Base-by-base conservation (phyloP, 202 grass and related monocot species). In the Schoenoplectus tabernaemontani region DNA sequence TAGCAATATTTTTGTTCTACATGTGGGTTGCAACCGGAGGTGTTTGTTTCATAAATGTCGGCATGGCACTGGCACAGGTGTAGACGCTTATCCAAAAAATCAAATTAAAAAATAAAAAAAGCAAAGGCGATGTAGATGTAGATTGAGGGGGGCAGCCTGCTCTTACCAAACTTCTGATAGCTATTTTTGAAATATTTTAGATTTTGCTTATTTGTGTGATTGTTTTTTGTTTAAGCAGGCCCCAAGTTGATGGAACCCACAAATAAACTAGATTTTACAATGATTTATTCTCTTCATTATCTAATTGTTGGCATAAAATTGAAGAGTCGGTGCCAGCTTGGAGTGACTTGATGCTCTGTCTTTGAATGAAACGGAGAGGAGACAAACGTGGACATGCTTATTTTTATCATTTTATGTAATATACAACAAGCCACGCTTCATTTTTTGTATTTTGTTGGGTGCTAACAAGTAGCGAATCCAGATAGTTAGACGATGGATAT, bases 91-190 rank as follows among this genome's bases (percentile, higher is more conserved):
- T 48, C 17, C 57, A 62, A 46, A 57, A 39, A 56, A 9, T 60
- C 9, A 39, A 78, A 38, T 41, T 13, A 13, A 32, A 62, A 58
- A 61, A 43, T 46, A 65, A 64, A 64, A 62, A 16, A 75, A 75
- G 70, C 59, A 48, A 80, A 80, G 60, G 39, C 24, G 12, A 64
- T 64, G 41, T 44, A 80, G 15, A 34, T n/a, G 7, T 75, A 80
- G 78, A 32, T 64, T 61, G 13, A 47, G 24, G 5, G 51, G 11
- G 63, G 15, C 60, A 48, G 12, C 2, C 57, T 80, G 42, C 6
- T 80, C 78, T 51, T 65, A 80, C 78, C 39, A 51, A 80, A 80
- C 78, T 47, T 53, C 8, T 32, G 39, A 80, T 64, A 64, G 78
- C 22, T 80, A 80, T 53, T 80, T 80, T 65, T 62, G 2, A 39